phyloP scores from a whole-genome alignment of 108 stramenopile genomes.

The Nitzschia sp. region DNA sequence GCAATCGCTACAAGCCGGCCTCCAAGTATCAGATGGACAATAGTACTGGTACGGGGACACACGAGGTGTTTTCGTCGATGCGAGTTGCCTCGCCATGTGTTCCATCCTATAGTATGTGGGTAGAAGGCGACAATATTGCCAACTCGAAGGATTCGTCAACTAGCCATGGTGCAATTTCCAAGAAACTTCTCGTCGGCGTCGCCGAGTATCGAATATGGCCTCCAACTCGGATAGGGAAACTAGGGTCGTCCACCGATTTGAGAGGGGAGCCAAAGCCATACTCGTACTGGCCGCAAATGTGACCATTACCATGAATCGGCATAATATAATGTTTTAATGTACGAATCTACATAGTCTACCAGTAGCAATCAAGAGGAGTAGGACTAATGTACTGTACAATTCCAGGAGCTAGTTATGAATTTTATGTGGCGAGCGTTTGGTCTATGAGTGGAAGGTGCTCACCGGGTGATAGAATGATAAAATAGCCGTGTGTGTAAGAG shows the following conservation, averaged over 20 bases:
- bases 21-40: constrained; percentile 5
- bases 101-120: constrained; percentile 40
- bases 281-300: constrained; percentile 14
- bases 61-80: background rate
- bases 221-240: constrained; percentile 59
- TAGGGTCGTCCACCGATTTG: constrained; percentile 9
- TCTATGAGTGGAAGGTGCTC: background rate
- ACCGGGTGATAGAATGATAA: background rate
- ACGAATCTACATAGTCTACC: too few species aligned
- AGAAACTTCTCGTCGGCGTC: constrained; percentile 68
- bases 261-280: constrained; percentile 10
- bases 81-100: constrained; percentile 13
- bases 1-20: constrained; percentile 5
- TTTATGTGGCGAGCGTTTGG: background rate
- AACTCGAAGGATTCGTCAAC: constrained; percentile 42
- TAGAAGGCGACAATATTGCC: constrained; percentile 65
- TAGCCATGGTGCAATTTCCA: constrained; percentile 67
- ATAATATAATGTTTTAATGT: too few species aligned
- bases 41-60: background rate
- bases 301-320: too few species aligned
- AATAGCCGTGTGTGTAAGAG: background rate
- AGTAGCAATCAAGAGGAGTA: too few species aligned
- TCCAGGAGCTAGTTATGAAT: constrained; percentile 2
- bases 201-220: constrained; percentile 80
- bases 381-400: too few species aligned